Evolutionary conservation across 768 basidiomycete species (phyloP).

Genomic region (Pisolithus sp.): DNA sequence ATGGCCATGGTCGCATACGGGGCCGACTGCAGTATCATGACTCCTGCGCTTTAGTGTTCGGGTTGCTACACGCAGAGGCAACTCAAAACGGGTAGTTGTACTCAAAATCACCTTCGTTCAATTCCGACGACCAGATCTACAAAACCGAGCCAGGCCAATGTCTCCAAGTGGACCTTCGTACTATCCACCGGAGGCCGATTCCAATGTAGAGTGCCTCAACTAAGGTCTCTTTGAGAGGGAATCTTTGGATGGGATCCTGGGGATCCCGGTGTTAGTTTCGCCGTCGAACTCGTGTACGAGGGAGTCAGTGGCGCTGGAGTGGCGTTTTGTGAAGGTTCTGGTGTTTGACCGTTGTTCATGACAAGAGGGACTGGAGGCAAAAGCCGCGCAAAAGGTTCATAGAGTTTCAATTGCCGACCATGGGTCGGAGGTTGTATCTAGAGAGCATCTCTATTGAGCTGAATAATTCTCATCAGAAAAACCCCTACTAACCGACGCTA

Average conservation of each 20-base stretch:
- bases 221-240: not conserved
- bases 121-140: not conserved
- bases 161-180: too few species aligned
- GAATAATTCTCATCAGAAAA: not conserved
- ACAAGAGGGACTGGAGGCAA: conserved; percentile 15
- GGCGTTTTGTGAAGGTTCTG: conserved; percentile 56
- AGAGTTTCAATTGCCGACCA: conserved; percentile 33
- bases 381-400: conserved; percentile 34
- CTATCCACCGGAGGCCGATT: too few species aligned
- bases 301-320: conserved; percentile 39
- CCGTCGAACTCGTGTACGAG: conserved; percentile 8
- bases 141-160: not conserved
- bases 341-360: conserved; percentile 41
- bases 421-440: conserved; percentile 47
- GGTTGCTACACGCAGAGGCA: too few species aligned
- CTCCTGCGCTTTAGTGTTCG: not conserved
- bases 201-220: too few species aligned
- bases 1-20: conserved; percentile 7
- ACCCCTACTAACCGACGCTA: conserved; percentile 42
- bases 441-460: conserved; percentile 4
- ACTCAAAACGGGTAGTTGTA: too few species aligned
- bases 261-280: conserved; percentile 3
- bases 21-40: not conserved
- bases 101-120: too few species aligned
- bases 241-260: conserved; percentile 14